Conservation (phyloP, 108 stramenopile genomes). For the Phaeodactylum tricornutum region DNA sequence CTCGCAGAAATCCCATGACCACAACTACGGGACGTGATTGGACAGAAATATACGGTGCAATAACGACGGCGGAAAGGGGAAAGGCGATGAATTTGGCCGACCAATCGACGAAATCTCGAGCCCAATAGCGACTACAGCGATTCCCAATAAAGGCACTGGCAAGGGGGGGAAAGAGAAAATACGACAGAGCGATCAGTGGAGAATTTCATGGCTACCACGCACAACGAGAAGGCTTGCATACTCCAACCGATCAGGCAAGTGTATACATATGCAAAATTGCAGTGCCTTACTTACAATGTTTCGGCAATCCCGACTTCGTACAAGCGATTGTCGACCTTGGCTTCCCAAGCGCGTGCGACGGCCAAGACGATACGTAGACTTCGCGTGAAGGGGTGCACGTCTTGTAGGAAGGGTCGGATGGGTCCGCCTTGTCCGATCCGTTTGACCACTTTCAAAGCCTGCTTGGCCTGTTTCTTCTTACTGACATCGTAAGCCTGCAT, state of each 20-base stretch:
- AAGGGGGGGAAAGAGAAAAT: too few species aligned
- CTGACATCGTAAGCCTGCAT: conserved; percentile 27
- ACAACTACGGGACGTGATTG: conserved; percentile 45
- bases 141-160: conserved; percentile 66
- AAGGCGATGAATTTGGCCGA: conserved; percentile 24
- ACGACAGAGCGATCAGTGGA: too few species aligned
- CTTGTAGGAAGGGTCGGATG: conserved; percentile 27
- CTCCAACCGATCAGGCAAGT: too few species aligned
- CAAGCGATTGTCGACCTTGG: conserved; percentile 33
- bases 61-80: conserved; percentile 29
- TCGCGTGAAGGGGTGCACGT: conserved; percentile 34
- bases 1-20: conserved; percentile 39
- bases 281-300: conserved; percentile 24
- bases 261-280: too few species aligned
- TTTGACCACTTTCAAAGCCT: conserved; percentile 44
- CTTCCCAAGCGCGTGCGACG: conserved; percentile 41
- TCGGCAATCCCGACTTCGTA: conserved; percentile 29
- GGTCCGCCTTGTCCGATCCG: conserved; percentile 41
- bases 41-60: conserved; percentile 22
- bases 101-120: conserved; percentile 27
- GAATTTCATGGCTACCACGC: too few species aligned
- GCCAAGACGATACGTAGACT: conserved; percentile 46
- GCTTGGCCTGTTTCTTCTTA: conserved; percentile 22
- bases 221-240: too few species aligned
- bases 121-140: conserved; percentile 40